These are phyloP conservation scores for Lantana camara DNA, from an alignment of 257 asterid species.

Conservation along the genomic window DNA sequence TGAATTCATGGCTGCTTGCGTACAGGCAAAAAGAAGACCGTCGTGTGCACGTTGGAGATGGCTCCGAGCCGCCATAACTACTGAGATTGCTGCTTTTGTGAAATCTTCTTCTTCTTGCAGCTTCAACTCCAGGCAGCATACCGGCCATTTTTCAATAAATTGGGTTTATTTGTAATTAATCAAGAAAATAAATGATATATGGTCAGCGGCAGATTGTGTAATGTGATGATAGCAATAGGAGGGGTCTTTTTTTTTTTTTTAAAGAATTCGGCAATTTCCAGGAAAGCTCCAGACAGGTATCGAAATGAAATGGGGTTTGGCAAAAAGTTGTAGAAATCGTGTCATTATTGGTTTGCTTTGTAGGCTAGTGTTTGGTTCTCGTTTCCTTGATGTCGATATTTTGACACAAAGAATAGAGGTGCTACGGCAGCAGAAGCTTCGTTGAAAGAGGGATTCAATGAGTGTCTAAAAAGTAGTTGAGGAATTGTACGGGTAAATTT, in stretches of 20 bases:
- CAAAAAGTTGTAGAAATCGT: neutral
- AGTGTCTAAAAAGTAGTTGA: slow-evolving; percentile 2
- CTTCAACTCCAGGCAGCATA: slow-evolving; percentile 52
- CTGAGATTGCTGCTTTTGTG: slow-evolving; percentile 19
- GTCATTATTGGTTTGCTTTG: neutral
- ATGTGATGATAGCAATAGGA: neutral
- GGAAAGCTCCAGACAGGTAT: neutral
- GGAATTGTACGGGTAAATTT: too few species aligned
- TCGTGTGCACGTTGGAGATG: slow-evolving; percentile 36
- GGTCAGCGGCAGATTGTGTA: neutral
- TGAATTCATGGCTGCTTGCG: slow-evolving; percentile 40
- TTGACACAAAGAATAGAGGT: neutral
- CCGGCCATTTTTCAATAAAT: slow-evolving; percentile 39
- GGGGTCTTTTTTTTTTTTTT: neutral
- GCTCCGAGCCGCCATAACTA: slow-evolving; percentile 19
- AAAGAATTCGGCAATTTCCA: neutral
- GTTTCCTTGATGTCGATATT: neutral
- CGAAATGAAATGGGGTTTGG: neutral
- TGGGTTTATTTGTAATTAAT: neutral
- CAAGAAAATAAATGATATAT: neutral
- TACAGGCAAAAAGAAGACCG: slow-evolving; percentile 56
- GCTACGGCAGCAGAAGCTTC: slow-evolving; percentile 19
- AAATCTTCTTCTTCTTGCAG: slow-evolving; percentile 49
- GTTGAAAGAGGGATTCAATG: slow-evolving; percentile 14
- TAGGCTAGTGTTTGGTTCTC: neutral